Conservation (phyloP, 176 grass and related monocot species). For the Sorghum bicolor region Sorghum_bicolor_NCBIv3 NC_012875.2:49297501-49298000, state of each 20-base stretch:
- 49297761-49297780: not conserved
- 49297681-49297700: not conserved
- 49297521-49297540: too few species aligned
- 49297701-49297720: not conserved
- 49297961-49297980: too few species aligned
- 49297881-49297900: not conserved
- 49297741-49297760: not conserved
- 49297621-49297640: too few species aligned
- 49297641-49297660: not conserved
- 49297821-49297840: not conserved
- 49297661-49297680: not conserved
- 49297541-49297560: too few species aligned
- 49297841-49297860: not conserved
- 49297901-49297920: not conserved
- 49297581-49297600: too few species aligned
- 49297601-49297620: too few species aligned
- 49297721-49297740: not conserved
- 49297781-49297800: not conserved
- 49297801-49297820: not conserved
- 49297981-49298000: not conserved
- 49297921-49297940: not conserved
- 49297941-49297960: not conserved
- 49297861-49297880: not conserved
- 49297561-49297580: too few species aligned
- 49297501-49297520: too few species aligned